A percentile compares a stretch with the other conserved stretches of the same genome.
phyloP scores from a whole-genome alignment of 179 eudicot genomes.

The Corrigiola litoralis region DNA sequence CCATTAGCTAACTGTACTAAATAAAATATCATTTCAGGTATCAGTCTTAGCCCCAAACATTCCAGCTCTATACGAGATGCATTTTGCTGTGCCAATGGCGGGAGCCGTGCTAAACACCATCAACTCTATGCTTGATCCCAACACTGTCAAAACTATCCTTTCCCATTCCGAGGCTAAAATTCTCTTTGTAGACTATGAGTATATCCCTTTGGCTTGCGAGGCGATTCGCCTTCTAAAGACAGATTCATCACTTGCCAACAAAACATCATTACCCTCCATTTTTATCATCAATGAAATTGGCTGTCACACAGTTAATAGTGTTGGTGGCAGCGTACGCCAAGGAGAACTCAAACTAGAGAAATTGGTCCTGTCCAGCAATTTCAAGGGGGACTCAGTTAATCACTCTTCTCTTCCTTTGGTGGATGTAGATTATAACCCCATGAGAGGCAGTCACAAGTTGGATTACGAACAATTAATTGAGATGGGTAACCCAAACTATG shows the following conservation, averaged over 20 bases:
- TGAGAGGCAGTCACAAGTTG: background rate
- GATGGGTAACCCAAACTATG: slow-evolving; percentile 16
- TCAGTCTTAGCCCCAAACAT: slow-evolving; percentile 60
- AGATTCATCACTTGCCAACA: too few species aligned
- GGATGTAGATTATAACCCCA: background rate
- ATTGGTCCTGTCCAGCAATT: slow-evolving; percentile 13
- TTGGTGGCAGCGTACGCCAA: slow-evolving; percentile 12
- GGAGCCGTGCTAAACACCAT: slow-evolving; percentile 61
- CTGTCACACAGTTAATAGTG: slow-evolving; percentile 14
- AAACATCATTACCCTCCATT: slow-evolving; percentile 23
- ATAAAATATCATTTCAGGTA: slow-evolving; percentile 23
- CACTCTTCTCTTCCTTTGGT: background rate
- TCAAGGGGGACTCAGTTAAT: background rate
- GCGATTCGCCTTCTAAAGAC: slow-evolving; percentile 36
- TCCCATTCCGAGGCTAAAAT: slow-evolving; percentile 47
- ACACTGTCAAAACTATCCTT: slow-evolving; percentile 45
- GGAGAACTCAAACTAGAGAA: slow-evolving; percentile 37
- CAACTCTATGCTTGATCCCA: slow-evolving; percentile 52
- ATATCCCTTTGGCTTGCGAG: slow-evolving; percentile 30
- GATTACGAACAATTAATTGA: slow-evolving; percentile 5
- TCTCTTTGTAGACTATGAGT: slow-evolving; percentile 48
- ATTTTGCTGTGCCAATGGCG: slow-evolving; percentile 62
- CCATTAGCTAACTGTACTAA: too few species aligned
- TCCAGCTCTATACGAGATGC: slow-evolving; percentile 67
- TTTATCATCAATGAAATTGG: slow-evolving; percentile 40